Conservation (phyloP, 1,284 basidiomycete species). For the Grifola frondosa region DNA sequence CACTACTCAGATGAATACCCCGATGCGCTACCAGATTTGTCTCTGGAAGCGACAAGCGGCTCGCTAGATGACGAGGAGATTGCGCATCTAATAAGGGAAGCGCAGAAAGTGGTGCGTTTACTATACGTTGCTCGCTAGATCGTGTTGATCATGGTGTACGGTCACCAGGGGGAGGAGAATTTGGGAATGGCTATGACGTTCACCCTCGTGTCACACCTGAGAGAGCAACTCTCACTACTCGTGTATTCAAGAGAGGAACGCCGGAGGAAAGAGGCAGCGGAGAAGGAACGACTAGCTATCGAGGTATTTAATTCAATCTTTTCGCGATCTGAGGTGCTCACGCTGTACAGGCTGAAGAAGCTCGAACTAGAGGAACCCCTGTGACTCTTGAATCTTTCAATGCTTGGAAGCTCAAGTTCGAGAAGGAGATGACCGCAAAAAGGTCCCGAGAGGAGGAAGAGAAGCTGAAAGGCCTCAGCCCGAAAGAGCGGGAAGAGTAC, state of each 20-base stretch:
- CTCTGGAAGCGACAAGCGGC: slow-evolving; percentile 68
- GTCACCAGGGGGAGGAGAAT: slow-evolving; percentile 79
- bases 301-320: slow-evolving; percentile 64
- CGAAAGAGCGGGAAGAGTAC: slow-evolving; percentile 89
- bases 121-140: slow-evolving; percentile 3
- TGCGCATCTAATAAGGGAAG: slow-evolving; percentile 54
- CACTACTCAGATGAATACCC: slow-evolving; percentile 72
- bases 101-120: slow-evolving; percentile 62
- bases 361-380: slow-evolving; percentile 85
- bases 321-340: too few relatives aligned
- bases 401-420: slow-evolving; percentile 80
- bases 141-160: slow-evolving; percentile 2
- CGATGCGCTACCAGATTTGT: slow-evolving; percentile 75
- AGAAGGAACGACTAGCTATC: slow-evolving; percentile 70
- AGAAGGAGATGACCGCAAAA: slow-evolving; percentile 61
- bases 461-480: slow-evolving; percentile 68
- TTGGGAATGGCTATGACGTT: slow-evolving; percentile 98
- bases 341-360: slow-evolving; percentile 74
- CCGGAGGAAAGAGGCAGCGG: slow-evolving; percentile 61
- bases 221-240: slow-evolving; percentile 73
- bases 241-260: slow-evolving; percentile 60
- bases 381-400: slow-evolving; percentile 84
- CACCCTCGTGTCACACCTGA: slow-evolving; percentile 84
- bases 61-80: slow-evolving; percentile 63
- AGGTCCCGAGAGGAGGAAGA: slow-evolving; percentile 81